Conservation (phyloP, 306 rosid genomes). For the Vicia villosa region DNA sequence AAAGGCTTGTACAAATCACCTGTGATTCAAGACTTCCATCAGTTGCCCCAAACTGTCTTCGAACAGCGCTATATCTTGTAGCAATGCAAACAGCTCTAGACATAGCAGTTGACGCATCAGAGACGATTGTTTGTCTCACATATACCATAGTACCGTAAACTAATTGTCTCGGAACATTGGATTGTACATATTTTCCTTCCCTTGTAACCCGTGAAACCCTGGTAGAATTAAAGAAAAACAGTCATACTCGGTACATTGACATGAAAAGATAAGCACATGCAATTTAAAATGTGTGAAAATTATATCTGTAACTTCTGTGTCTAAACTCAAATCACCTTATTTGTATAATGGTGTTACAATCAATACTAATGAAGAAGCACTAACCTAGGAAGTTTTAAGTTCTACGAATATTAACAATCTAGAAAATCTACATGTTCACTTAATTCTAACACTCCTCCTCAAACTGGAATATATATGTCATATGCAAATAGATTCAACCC, state of each 20-base stretch:
- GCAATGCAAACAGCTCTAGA: slow-evolving; percentile 97
- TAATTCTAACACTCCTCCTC: too few species aligned
- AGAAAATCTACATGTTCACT: too few species aligned
- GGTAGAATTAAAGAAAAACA: slow-evolving; percentile 37
- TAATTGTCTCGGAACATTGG: slow-evolving; percentile 88
- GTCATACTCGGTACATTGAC: slow-evolving; percentile 9
- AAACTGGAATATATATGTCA: too few species aligned
- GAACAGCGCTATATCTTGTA: slow-evolving; percentile 95
- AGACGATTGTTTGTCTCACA: slow-evolving; percentile 86
- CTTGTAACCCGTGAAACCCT: slow-evolving; percentile 93
- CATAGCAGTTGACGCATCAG: slow-evolving; percentile 88
- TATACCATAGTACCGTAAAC: slow-evolving; percentile 96
- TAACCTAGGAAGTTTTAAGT: too few species aligned
- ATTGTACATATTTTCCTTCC: slow-evolving; percentile 87
- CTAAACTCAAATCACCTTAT: too few species aligned
- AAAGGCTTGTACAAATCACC: slow-evolving; percentile 47
- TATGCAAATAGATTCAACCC: too few species aligned
- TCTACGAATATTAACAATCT: too few species aligned
- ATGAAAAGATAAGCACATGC: slow-evolving; percentile 23
- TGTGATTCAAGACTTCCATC: slow-evolving; percentile 77
- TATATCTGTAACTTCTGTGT: too few species aligned
- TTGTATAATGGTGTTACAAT: too few species aligned
- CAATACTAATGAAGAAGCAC: too few species aligned
- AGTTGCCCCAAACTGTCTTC: slow-evolving; percentile 85
- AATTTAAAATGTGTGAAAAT: not conserved